Evolutionary conservation across 805 yeast genomes (phyloP), one percentile per base, ranked within the genome.

Genomic region (Huiozyma sinensis): DNA sequence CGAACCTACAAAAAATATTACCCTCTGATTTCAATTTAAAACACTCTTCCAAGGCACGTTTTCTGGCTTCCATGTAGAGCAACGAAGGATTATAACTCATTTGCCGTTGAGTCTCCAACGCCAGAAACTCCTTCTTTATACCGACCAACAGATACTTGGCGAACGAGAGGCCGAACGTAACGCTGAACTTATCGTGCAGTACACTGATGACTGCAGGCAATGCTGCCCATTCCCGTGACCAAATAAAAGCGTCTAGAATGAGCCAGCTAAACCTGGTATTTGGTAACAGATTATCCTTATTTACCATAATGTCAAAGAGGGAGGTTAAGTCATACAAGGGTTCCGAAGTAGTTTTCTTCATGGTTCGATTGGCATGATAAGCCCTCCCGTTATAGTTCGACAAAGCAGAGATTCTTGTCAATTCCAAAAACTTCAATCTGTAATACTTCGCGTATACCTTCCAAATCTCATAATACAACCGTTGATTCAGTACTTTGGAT

Each of bases 401-500:
- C n/a, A 9, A 11, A 17, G 24, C 24, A 17, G 24, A 17, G 24
- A 17, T 17, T 31, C 33, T 8, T 12, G 48, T 47, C 28, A 49
- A 34, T n/a, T 50, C 53, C 13, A 46, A 39, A 10, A 42, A 44
- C 34, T 34, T 35, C 7, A 33, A 32, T 30, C 41, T 44, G 45
- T 46, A 46, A 46, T 49, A 56, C 41, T 54, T 44, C 39, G 53
- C 45, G 28, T 63, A 48, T 2, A 49, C 45, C 28, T 46, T 52
- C 68, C 69, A 67, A 11, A 67, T 56, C 12, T 57, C 55, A 1
- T 57, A 46, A 47, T 65, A 67, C 5, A 65, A 43, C 1, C 52
- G 47, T 10, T 49, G 47, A 7, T 57, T 55, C 6, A 44, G 44
- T 7, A 50, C 40, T 6, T 31, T 31, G 24, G 24, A 17, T 17